Base-by-base conservation (phyloP, 1,284 basidiomycete species). In the Pascua sp. region DNA sequence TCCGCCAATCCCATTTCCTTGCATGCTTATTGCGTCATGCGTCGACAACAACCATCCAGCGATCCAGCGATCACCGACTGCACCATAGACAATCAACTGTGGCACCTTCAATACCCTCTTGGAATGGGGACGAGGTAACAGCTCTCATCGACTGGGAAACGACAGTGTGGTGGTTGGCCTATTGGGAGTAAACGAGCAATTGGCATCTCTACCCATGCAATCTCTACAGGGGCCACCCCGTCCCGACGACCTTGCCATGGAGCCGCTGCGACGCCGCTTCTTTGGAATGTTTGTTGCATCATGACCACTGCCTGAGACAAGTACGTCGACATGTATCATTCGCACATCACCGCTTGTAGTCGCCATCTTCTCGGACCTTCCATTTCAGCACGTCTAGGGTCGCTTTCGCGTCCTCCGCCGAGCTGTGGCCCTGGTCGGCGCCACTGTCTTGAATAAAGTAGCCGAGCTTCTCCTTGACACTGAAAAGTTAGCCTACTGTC, bases 331-430 rank as follows among this genome's bases (percentile, higher is more conserved):
- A 36, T 11, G 10, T 37, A 47, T 37, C 9, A 47, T 12, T n/a
- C n/a, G 24, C 16, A 36, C 32, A n/a, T 48, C 15, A 17, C 38
- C 24, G 17, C 12, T 44, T 17, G 24, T 4, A 38, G 43, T 51
- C 51, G 36, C 59, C 60, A 49, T 74, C 73, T 9, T 75, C 67
- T 51, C 68, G 62, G 8, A 80, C 72, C 67, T 73, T 75, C 72
- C 73, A 77, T 53, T 74, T 69, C n/a, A 94, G 85, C 38, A 93
- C 82, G 66, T 95, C 87, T 43, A 95, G 79, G 2, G 91, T 90
- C 1, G 90, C 89, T 41, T 84, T 76, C 1, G 89, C 90, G 77
- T 91, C 91, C 76, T 89, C 90, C 1, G 88, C 79, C 7, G 87
- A 90, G 45, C 88, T 91, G 79, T 94, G 91, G 8, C 91, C 91